These are phyloP conservation scores for Filobasidium wieringae DNA, from an alignment of 768 basidiomycete species.

Conservation along the genomic window DNA sequence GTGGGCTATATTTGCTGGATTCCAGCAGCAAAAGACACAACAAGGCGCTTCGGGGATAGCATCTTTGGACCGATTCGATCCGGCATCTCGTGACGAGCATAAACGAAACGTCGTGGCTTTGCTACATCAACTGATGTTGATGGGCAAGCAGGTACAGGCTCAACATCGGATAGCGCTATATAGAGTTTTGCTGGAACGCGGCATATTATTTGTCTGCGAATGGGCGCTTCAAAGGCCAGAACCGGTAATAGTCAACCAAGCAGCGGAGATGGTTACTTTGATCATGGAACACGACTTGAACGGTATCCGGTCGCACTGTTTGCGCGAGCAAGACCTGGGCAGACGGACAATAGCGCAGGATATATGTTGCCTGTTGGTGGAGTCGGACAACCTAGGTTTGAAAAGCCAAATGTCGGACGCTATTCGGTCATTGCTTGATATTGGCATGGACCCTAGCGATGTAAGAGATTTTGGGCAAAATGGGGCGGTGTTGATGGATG, in stretches of 20 bases:
- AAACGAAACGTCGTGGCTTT: conserved; percentile 69
- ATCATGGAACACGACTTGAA: conserved; percentile 82
- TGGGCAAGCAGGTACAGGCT: conserved; percentile 94
- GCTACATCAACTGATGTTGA: conserved; percentile 79
- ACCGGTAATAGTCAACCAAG: conserved; percentile 59
- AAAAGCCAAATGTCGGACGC: conserved; percentile 86
- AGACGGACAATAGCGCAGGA: conserved; percentile 58
- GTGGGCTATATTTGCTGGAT: conserved; percentile 54
- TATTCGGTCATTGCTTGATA: conserved; percentile 67
- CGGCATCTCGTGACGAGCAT: conserved; percentile 38
- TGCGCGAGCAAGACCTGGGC: conserved; percentile 56
- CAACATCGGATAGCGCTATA: conserved; percentile 74
- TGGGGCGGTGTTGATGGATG: not conserved
- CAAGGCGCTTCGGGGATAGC: not conserved
- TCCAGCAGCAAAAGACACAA: conserved; percentile 16
- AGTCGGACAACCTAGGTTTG: conserved; percentile 68
- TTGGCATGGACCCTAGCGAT: conserved; percentile 41
- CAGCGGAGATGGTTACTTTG: conserved; percentile 70
- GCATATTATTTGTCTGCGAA: conserved; percentile 78
- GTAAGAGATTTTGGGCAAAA: conserved; percentile 10
- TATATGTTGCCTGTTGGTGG: conserved; percentile 64
- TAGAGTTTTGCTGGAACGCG: conserved; percentile 73
- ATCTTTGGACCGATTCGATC: conserved; percentile 45
- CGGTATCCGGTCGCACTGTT: conserved; percentile 69
- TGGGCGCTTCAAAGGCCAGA: conserved; percentile 69